Conservation (phyloP, 1,139 yeast genomes). For the Debaryomyces nepalensis region DNA sequence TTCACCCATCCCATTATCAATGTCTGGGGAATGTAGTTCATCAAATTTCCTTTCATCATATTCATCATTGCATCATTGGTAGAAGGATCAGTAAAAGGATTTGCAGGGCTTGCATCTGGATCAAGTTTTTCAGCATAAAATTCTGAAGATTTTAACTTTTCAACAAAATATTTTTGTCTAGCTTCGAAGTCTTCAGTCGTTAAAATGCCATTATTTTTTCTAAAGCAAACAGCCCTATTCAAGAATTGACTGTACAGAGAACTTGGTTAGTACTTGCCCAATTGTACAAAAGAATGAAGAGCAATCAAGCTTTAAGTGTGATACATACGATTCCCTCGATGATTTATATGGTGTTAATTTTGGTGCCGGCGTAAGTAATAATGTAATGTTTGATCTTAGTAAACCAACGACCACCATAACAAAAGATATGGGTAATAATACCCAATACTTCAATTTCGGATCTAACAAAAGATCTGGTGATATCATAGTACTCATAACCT, state of each 20-base stretch:
- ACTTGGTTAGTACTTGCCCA: slow-evolving; percentile 12
- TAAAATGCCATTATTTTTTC: slow-evolving; percentile 51
- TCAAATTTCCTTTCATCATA: slow-evolving; percentile 80
- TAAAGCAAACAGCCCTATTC: slow-evolving; percentile 57
- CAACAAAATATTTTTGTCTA: slow-evolving; percentile 51
- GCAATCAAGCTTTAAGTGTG: neutral
- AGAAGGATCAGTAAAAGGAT: slow-evolving; percentile 73
- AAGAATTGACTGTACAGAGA: slow-evolving; percentile 51
- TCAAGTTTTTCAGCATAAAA: slow-evolving; percentile 52
- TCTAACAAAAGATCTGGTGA: slow-evolving; percentile 58
- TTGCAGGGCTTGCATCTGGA: slow-evolving; percentile 50
- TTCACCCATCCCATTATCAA: slow-evolving; percentile 96
- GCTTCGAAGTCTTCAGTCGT: slow-evolving; percentile 49
- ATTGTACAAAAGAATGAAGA: neutral
- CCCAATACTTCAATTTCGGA: slow-evolving; percentile 88
- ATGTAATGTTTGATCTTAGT: slow-evolving; percentile 70
- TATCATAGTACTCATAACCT: slow-evolving; percentile 2
- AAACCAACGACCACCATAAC: slow-evolving; percentile 94
- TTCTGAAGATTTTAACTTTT: slow-evolving; percentile 54
- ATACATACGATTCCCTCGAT: slow-evolving; percentile 60
- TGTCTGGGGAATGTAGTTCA: slow-evolving; percentile 89
- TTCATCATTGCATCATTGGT: slow-evolving; percentile 76
- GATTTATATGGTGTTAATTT: slow-evolving; percentile 56
- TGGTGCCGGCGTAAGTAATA: slow-evolving; percentile 60
- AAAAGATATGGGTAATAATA: slow-evolving; percentile 81